phyloP scores from a whole-genome alignment of 305 asterid genomes.

The Plantago lanceolata region DNA sequence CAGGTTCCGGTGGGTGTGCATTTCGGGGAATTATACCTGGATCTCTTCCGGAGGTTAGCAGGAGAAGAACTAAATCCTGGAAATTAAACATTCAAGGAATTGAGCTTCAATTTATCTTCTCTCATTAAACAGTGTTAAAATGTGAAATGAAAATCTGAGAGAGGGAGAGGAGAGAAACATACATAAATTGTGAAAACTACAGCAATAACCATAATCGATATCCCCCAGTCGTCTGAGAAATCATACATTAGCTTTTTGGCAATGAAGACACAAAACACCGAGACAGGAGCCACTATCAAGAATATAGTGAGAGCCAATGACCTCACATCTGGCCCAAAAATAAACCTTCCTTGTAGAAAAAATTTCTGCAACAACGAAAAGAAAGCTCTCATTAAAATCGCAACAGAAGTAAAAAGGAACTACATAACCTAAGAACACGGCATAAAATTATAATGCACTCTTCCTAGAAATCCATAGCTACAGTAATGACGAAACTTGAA shows the following conservation, averaged over 20 bases:
- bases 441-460: no score
- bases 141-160: background rate
- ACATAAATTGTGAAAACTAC: slow-evolving; percentile 62
- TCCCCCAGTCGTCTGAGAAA: slow-evolving; percentile 54
- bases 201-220: slow-evolving; percentile 60
- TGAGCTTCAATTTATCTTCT: background rate
- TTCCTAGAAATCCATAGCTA: no score
- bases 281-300: slow-evolving; percentile 73
- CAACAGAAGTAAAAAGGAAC: slow-evolving; percentile 20
- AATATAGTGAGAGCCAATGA: slow-evolving; percentile 74
- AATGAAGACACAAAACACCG: slow-evolving; percentile 75
- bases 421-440: background rate
- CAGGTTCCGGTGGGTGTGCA: slow-evolving; percentile 97
- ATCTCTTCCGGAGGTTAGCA: slow-evolving; percentile 93
- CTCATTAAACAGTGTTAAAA: background rate
- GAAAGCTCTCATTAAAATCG: background rate
- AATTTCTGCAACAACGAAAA: slow-evolving; percentile 56
- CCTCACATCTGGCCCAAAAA: slow-evolving; percentile 94
- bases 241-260: slow-evolving; percentile 75
- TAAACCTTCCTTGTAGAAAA: slow-evolving; percentile 80
- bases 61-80: slow-evolving; percentile 82
- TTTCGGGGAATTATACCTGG: slow-evolving; percentile 96
- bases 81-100: slow-evolving; percentile 16
- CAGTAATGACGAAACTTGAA: no score
- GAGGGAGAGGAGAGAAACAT: slow-evolving; percentile 9